phyloP scores from a whole-genome alignment of 163 green algal species.

The Botryococcus braunii region DNA sequence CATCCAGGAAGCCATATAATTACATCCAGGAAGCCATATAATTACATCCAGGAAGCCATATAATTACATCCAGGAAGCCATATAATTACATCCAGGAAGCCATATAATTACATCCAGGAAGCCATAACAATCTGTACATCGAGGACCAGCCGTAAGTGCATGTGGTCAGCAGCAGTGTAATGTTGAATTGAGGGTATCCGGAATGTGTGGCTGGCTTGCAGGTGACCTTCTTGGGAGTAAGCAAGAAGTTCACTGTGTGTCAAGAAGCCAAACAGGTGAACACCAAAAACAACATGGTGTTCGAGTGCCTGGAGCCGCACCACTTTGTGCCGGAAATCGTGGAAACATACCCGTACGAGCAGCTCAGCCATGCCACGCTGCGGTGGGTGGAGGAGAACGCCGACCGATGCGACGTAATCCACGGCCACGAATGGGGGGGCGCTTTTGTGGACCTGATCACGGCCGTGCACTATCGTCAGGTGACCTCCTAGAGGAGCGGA shows the following conservation, averaged over 20 bases:
- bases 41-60: too few relatives aligned
- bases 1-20: too few relatives aligned
- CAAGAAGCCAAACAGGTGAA: constrained; percentile 6
- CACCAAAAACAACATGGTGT: constrained; percentile 6
- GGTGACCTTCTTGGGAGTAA: constrained; percentile 15
- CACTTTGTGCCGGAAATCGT: constrained; percentile 17
- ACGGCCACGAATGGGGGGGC: constrained; percentile 22
- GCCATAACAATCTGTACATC: too few relatives aligned
- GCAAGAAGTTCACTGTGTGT: constrained; percentile 7
- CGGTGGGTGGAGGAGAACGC: constrained; percentile 10
- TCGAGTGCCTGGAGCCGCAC: constrained; percentile 11
- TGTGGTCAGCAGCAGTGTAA: too few relatives aligned
- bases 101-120: too few relatives aligned
- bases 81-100: too few relatives aligned
- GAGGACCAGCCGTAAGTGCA: too few relatives aligned
- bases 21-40: too few relatives aligned
- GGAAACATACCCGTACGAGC: constrained; percentile 19
- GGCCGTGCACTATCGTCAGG: constrained; percentile 1
- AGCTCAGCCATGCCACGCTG: constrained; percentile 13
- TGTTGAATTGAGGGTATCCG: too few relatives aligned
- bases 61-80: too few relatives aligned
- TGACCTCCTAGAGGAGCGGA: not conserved
- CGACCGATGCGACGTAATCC: constrained; percentile 15
- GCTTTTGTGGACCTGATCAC: constrained; percentile 14
- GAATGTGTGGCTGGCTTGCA: too few relatives aligned